Evolutionary conservation across 2,329 filamentous ascomycete species (phyloP), one percentile per base, ranked within the genome.

Genomic region (Diatrype stigma): DNA sequence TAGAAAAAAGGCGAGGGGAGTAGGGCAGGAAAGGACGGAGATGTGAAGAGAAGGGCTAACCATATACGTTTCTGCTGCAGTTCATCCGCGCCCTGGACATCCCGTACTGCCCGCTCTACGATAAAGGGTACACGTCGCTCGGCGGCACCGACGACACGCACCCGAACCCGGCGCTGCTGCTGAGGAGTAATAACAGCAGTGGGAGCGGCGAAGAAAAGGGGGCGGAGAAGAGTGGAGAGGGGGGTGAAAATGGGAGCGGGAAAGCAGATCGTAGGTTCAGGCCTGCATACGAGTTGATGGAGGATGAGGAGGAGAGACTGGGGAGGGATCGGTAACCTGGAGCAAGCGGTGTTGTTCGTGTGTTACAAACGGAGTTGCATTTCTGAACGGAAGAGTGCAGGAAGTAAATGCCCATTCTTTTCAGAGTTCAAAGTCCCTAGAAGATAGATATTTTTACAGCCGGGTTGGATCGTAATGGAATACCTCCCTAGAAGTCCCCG

Each of bases 81-180:
- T 94, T 95, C 66, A 87, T 95, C 55, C 81, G 87, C 28, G 84
- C 88, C 63, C 73, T 97, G 28, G 78, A 83, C 1, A 84, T 97
- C 26, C 84, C 86, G 5, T 99, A 96, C 66, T 97, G 94, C 69
- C 73, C 77, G 11, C 76, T 99, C 23, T 99, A 99, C 69, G 90
- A 96, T 67, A 64, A 67, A 58, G 93, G 93, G 10, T 96, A 94
- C 70, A 96, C 94, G 2, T 93, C 88, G 56, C 76, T 99, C n/a
- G 94, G 94, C 19, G 93, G 94, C 3, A 90, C 84, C 22, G 85
- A 84, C 50, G 90, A 99, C 70, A 99, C 94, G 2, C 81, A 88
- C 57, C 92, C 90, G 0, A 99, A 99, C 65, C 94, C 94, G 10
- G 82, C 81, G 34, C 70, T 95, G 61, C 14, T 14, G 12, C 34